phyloP scores from a whole-genome alignment of 164 flowering plant genomes.

The Taxillus chinensis region DNA sequence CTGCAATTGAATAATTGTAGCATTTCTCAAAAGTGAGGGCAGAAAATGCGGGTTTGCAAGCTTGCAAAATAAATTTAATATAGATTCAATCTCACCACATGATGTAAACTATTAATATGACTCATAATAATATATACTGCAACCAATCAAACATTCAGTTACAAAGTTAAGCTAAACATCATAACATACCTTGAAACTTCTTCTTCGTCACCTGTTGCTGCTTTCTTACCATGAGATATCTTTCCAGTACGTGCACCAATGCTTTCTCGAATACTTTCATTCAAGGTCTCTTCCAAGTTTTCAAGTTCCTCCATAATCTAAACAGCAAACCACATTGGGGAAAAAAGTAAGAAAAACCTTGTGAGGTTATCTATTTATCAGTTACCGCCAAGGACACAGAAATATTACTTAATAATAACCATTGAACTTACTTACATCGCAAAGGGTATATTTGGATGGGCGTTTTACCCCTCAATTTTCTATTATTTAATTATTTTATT shows the following conservation, averaged over 20 bases:
- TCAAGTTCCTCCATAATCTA: slow-evolving; percentile 95
- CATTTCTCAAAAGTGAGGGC: too few relatives aligned
- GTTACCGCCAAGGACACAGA: too few relatives aligned
- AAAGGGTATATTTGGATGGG: too few relatives aligned
- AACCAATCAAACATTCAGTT: neutral
- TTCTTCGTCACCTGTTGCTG: slow-evolving; percentile 59
- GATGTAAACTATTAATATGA: too few relatives aligned
- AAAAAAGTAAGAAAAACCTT: neutral
- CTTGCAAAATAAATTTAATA: too few relatives aligned
- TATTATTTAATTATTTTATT: too few relatives aligned
- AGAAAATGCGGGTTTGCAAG: too few relatives aligned
- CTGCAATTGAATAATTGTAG: too few relatives aligned
- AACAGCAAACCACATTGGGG: slow-evolving; percentile 2
- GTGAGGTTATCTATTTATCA: neutral
- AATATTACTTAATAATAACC: too few relatives aligned
- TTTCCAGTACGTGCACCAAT: slow-evolving; percentile 71
- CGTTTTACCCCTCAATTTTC: too few relatives aligned
- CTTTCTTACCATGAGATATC: slow-evolving; percentile 34
- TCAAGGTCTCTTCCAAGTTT: slow-evolving; percentile 89
- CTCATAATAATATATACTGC: neutral
- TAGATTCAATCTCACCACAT: too few relatives aligned
- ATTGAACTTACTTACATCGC: too few relatives aligned
- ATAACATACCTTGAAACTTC: slow-evolving; percentile 41
- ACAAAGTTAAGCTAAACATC: neutral
- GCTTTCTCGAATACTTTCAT: slow-evolving; percentile 95